Conservation (phyloP, 139 green algal species). For the Volvox reticuliferus region DNA sequence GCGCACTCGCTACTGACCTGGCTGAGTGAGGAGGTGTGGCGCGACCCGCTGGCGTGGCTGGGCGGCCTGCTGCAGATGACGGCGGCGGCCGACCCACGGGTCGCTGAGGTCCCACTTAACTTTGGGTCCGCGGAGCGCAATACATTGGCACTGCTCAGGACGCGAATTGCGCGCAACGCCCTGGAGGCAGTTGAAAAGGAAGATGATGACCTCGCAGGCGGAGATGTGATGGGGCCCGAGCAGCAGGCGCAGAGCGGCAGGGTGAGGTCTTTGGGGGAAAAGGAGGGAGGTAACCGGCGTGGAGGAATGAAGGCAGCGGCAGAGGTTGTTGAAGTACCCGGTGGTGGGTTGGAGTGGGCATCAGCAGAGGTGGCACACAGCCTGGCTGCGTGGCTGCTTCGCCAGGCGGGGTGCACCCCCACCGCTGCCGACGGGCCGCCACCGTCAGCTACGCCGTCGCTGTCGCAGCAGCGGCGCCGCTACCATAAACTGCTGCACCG, state of each 20-base stretch:
- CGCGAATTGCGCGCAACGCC: neutral
- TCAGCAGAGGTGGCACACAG: neutral
- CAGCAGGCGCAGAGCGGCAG: neutral
- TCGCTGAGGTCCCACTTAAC: neutral
- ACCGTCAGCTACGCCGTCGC: neutral
- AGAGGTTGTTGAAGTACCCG: neutral
- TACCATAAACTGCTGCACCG: neutral
- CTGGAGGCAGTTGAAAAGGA: neutral
- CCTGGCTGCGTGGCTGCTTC: conserved; percentile 12
- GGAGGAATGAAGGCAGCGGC: no score
- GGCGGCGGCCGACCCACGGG: neutral
- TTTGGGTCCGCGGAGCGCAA: neutral
- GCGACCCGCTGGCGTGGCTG: conserved; percentile 4
- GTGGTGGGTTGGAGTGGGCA: neutral
- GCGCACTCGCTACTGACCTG: neutral
- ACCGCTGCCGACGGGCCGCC: no score
- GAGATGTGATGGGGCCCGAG: neutral
- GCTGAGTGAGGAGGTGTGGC: neutral
- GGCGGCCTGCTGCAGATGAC: neutral
- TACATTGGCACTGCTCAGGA: neutral
- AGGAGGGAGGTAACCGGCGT: neutral
- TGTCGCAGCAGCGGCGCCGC: neutral
- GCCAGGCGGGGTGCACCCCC: neutral
- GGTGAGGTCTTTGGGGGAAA: neutral
- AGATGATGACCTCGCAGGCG: neutral